phyloP scores from a whole-genome alignment of 2,329 filamentous ascomycete genomes.

The Cylindrodendrum hubeiense region DNA sequence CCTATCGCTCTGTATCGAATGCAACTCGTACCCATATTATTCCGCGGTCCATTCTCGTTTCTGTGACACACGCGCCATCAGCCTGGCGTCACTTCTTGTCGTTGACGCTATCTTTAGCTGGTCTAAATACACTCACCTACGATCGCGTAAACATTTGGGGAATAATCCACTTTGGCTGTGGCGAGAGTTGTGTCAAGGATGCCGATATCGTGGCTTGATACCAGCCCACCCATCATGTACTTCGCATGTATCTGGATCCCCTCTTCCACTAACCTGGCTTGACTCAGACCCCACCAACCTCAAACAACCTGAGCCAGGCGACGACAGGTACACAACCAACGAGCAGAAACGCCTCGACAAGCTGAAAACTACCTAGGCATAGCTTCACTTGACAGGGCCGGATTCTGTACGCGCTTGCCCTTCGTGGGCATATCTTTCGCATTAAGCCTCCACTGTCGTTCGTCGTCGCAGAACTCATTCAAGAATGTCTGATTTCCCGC shows the following conservation, averaged over 20 bases:
- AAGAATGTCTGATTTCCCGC: background rate
- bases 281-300: background rate
- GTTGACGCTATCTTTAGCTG: background rate
- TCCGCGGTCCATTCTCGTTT: no score
- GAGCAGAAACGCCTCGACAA: background rate
- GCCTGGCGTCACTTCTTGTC: background rate
- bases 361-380: background rate
- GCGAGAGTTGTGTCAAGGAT: background rate
- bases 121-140: background rate
- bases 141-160: background rate
- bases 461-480: background rate
- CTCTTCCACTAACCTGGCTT: background rate
- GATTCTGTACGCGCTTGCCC: background rate
- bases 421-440: background rate
- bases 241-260: background rate
- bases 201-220: background rate
- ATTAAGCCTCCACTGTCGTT: background rate
- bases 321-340: background rate
- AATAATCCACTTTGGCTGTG: background rate
- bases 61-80: background rate
- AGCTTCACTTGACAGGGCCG: background rate
- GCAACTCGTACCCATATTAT: no score
- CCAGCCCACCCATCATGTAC: background rate
- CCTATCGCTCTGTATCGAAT: no score
- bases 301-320: background rate